Evolutionary conservation across 2,329 filamentous ascomycete genomes (phyloP).

Genomic region (Nothopassalora personata): DNA sequence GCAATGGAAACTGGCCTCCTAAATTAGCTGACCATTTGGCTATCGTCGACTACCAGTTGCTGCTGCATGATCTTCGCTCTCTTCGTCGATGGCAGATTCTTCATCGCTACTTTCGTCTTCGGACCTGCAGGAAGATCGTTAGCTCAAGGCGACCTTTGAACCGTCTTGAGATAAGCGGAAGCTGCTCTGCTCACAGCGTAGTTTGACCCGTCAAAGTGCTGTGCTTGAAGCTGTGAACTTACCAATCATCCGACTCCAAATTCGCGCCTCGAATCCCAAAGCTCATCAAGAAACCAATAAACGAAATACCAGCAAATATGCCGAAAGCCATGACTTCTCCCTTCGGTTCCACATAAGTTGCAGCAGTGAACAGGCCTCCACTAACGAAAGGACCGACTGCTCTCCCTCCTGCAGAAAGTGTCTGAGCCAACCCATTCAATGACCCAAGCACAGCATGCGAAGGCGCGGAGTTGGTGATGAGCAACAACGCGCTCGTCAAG

Average conservation of each 20-base stretch:
- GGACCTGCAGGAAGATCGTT: neutral
- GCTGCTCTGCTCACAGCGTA: neutral
- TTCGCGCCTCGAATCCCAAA: slow-evolving; percentile 65
- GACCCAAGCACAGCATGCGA: slow-evolving; percentile 81
- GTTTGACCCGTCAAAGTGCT: neutral
- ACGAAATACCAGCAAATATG: slow-evolving; percentile 75
- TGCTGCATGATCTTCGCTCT: neutral
- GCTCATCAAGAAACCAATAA: slow-evolving; percentile 73
- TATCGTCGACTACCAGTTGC: too few relatives aligned
- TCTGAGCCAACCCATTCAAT: slow-evolving; percentile 90
- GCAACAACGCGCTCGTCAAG: slow-evolving; percentile 77
- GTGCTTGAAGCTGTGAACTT: neutral
- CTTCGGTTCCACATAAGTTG: slow-evolving; percentile 66
- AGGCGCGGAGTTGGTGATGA: slow-evolving; percentile 90
- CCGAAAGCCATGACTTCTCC: slow-evolving; percentile 84
- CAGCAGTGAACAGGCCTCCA: slow-evolving; percentile 76
- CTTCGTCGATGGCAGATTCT: neutral
- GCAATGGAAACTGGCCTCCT: too few relatives aligned
- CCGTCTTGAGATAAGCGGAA: neutral
- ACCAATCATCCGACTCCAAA: slow-evolving; percentile 53
- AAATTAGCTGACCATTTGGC: too few relatives aligned
- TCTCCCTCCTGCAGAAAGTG: slow-evolving; percentile 81
- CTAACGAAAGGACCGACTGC: slow-evolving; percentile 85
- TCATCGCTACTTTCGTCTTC: neutral
- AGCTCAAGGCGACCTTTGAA: neutral